Conservation (phyloP, 2,329 filamentous ascomycete genomes). For the Fusarium piperis region DNA sequence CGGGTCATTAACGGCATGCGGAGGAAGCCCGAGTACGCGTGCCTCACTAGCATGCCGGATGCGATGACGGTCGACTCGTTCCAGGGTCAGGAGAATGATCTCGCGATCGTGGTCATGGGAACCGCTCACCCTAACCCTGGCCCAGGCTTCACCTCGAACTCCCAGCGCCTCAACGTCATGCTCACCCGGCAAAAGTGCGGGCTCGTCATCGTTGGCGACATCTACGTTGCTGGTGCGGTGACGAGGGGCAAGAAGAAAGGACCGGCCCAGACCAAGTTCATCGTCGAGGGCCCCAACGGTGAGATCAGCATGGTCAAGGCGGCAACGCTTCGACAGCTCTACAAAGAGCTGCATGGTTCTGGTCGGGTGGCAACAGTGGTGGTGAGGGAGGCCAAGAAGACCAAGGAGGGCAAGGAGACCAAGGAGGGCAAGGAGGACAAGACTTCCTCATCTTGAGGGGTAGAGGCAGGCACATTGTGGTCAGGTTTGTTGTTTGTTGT, state of each 20-base stretch:
- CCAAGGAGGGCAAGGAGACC: not conserved
- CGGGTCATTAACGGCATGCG: constrained; percentile 10
- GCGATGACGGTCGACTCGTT: constrained; percentile 30
- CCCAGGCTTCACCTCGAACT: constrained; percentile 22
- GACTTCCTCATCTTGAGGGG: too few relatives aligned
- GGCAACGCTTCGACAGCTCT: not conserved
- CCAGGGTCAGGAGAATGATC: constrained; percentile 39
- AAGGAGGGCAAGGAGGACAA: too few relatives aligned
- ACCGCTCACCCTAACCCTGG: constrained; percentile 8
- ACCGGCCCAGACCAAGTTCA: too few relatives aligned
- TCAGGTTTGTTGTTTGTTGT: too few relatives aligned
- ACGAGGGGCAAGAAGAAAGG: not conserved
- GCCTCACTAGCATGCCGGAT: constrained; percentile 9
- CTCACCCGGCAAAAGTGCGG: constrained; percentile 29
- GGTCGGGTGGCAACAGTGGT: not conserved
- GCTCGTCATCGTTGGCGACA: constrained; percentile 35
- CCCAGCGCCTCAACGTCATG: constrained; percentile 33
- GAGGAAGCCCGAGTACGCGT: constrained; percentile 8
- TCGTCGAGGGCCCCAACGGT: not conserved
- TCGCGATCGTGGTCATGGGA: constrained; percentile 34
- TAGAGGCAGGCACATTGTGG: too few relatives aligned
- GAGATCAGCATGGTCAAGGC: not conserved
- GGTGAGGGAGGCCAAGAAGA: not conserved
- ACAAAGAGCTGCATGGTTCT: not conserved
- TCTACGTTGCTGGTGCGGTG: constrained; percentile 16